Base-by-base conservation (phyloP, 331 rosid genomes). In the Ulmus americana region DNA sequence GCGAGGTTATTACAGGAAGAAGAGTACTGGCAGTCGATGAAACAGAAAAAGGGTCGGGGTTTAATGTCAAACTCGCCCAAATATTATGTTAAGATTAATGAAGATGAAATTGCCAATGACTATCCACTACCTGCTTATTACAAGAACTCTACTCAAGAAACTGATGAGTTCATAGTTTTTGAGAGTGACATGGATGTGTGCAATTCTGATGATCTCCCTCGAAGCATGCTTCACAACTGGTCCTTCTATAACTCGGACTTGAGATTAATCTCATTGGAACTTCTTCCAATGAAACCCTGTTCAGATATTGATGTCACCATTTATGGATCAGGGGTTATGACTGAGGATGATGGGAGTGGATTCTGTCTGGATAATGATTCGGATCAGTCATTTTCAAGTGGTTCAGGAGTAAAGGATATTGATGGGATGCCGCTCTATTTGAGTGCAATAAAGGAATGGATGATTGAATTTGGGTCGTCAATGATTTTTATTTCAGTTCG, bases 261-360 rank as follows among this genome's bases (percentile, higher is more conserved):
- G 14, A 88, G 98, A 68, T 73, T 92, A 77, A 83, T 86, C 81
- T 85, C 98, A 0, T 64, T 92, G 84, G 97, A 92, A 73, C 95
- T 92, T 72, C 98, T 92, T 70, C 98, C 98, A 1, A 92, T 92
- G 98, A 86, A 84, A 76, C 78, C 98, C 43, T 92, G 98, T 66
- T 72, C 88, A 62, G 95, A 92, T 59, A 92, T 89, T 64, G 98
- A 92, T 78, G 95, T 89, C 67, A 83, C 97, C 1, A 82, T 92
- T 55, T 92, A 80, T 45, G 98, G 98, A 42, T 92, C 98, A 1
- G 98, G 98, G 18, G 51, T 80, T 45, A 86, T 89, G 97, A 92
- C 86, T 59, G 45, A 70, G 8, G 98, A 89, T 74, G 98, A 89
- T 82, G 97, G 95, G 70, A 82, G 91, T 51, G 94, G 95, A 50